Evolutionary conservation across 148 eudicot genomes (phyloP).

Genomic region (Polygonum aviculare): DNA sequence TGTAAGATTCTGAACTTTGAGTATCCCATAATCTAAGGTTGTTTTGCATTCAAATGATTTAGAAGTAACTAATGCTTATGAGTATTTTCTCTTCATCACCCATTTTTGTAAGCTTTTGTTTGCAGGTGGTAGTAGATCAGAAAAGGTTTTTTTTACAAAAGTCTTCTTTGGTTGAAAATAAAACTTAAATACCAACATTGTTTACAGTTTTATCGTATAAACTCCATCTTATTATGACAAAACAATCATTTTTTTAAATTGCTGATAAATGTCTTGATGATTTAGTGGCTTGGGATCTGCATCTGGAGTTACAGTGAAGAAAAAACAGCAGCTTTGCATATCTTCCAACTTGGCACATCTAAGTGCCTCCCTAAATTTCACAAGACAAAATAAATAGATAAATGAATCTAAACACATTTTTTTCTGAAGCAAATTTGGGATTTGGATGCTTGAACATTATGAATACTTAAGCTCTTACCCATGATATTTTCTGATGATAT

Average conservation of each 20-base stretch:
- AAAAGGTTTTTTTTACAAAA: not conserved
- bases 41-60: not conserved
- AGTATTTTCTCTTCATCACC: not conserved
- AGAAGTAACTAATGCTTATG: not conserved
- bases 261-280: conserved; percentile 52
- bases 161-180: too few relatives aligned
- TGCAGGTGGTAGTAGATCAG: not conserved
- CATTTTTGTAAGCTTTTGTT: not conserved
- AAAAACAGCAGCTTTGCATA: conserved; percentile 22
- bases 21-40: not conserved
- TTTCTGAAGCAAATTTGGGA: not conserved
- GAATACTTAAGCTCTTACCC: not conserved
- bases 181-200: too few relatives aligned
- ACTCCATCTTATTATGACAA: too few relatives aligned
- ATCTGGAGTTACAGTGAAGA: conserved; percentile 23
- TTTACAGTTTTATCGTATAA: too few relatives aligned
- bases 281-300: conserved; percentile 39
- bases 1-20: not conserved
- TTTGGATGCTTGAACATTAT: not conserved
- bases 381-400: not conserved
- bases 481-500: conserved; percentile 16
- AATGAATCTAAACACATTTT: not conserved
- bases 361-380: not conserved
- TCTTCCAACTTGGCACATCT: conserved; percentile 7
- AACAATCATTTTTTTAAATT: conserved; percentile 13